Base-by-base conservation (phyloP, 495 filamentous ascomycete species). In the Echria macrotheca region DNA sequence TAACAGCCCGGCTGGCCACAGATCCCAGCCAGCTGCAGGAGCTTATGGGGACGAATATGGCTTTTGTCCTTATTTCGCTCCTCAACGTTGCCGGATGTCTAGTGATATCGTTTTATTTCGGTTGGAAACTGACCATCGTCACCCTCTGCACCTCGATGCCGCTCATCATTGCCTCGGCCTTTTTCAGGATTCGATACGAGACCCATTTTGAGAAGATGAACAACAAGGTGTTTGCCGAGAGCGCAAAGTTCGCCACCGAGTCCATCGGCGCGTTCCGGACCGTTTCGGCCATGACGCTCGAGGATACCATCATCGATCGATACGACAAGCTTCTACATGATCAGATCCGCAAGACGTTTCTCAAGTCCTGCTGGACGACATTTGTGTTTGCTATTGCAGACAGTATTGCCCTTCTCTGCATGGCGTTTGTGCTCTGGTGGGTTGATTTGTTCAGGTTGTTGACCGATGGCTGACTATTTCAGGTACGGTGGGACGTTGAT, bases 11-110 rank as follows among this genome's bases (percentile, higher is more conserved):
- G 1, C 69, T 86, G 0, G 66, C 78, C 7, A 80, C 70, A 2
- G 77, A 84, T 49, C 76, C 83, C 0, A 78, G 70, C 18, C 78
- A 81, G 35, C 65, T 88, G 0, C 76, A 86, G 53, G 80, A 85
- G 43, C 55, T 86, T 3, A 58, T 85, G 0, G 78, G 80, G n/a
- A 70, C 68, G 5, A 77, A 79, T 38, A 69, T 77, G 58, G 69
- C 70, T 10, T 68, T 80, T 44, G 69, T 72, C 12, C 59, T 71
- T 25, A 71, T 77, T 40, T 76, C 74, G 1, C 44, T 75, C 9
- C 54, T 78, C 41, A 78, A 69, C 31, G 58, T 81, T 11, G 45
- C 75, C 5, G 72, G 71, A 28, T 76, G 72, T 36, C 47, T 73
- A 15, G 58, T 67, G 15, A 67, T 82, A 33, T 72, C 75, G 5